phyloP scores from a whole-genome alignment of 495 filamentous ascomycete genomes.

The Gamarada debralockiae region DNA sequence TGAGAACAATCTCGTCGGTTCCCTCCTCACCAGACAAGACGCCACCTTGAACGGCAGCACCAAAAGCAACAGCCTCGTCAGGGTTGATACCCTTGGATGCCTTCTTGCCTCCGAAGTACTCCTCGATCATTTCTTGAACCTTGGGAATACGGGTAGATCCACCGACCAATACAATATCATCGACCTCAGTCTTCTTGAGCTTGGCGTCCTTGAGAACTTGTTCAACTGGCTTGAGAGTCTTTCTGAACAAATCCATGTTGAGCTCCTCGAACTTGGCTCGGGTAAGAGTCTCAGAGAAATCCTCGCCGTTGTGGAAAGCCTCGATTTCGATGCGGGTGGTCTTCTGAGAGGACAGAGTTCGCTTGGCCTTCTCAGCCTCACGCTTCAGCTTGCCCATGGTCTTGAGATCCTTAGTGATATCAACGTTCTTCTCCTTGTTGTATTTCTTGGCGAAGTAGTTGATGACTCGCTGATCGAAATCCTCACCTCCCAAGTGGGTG shows the following conservation, averaged over 20 bases:
- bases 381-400: slow-evolving; percentile 99
- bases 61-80: slow-evolving; percentile 96
- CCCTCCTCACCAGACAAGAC: slow-evolving; percentile 84
- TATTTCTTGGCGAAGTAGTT: slow-evolving; percentile 96
- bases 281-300: slow-evolving; percentile 98
- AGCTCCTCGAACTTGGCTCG: slow-evolving; percentile 99
- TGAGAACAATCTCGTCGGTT: slow-evolving; percentile 76
- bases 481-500: slow-evolving; percentile 98
- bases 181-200: slow-evolving; percentile 80
- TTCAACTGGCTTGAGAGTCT: slow-evolving; percentile 97
- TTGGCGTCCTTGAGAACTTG: slow-evolving; percentile 93
- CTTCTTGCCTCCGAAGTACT: slow-evolving; percentile 92
- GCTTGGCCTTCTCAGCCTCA: slow-evolving; percentile 99
- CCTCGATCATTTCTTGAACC: slow-evolving; percentile 90
- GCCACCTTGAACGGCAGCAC: slow-evolving; percentile 96
- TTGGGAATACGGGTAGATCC: slow-evolving; percentile 97
- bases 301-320: slow-evolving; percentile 92
- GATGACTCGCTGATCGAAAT: slow-evolving; percentile 98
- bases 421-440: slow-evolving; percentile 96
- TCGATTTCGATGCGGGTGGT: slow-evolving; percentile 98
- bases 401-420: slow-evolving; percentile 94
- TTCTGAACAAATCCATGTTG: slow-evolving; percentile 98
- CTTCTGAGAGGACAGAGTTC: slow-evolving; percentile 97
- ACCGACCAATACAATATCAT: slow-evolving; percentile 89
- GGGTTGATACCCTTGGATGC: slow-evolving; percentile 98